Evolutionary conservation across 805 yeast species (phyloP).

Genomic region (Cyberlindnera mississippiensis): DNA sequence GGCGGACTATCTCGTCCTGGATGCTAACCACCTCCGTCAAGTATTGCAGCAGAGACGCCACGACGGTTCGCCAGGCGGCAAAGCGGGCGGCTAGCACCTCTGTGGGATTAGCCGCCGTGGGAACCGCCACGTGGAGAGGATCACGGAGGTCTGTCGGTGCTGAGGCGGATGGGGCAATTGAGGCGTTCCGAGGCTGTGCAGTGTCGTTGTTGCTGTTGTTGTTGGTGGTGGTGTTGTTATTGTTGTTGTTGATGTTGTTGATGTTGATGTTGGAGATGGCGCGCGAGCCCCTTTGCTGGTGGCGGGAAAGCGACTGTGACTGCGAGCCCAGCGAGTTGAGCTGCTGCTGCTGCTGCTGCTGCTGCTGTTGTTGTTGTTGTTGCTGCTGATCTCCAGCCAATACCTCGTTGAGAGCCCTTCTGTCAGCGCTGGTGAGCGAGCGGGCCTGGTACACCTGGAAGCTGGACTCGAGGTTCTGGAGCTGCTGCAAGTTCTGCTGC

Average conservation of each 20-base stretch:
- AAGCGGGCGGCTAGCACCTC: constrained; percentile 82
- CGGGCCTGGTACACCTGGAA: constrained; percentile 35
- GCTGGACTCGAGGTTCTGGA: constrained; percentile 41
- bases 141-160: constrained; percentile 39
- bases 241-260: constrained; percentile 4
- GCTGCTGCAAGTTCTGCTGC: constrained; percentile 42
- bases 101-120: constrained; percentile 71
- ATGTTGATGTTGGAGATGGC: constrained; percentile 2
- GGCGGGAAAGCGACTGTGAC: constrained; percentile 3
- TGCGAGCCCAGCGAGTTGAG: constrained; percentile 8
- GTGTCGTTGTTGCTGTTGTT: no score
- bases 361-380: constrained; percentile 11
- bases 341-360: constrained; percentile 15
- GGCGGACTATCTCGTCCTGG: constrained; percentile 85
- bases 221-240: not conserved
- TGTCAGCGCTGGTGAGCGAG: constrained; percentile 38
- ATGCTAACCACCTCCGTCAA: constrained; percentile 76
- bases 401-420: constrained; percentile 19
- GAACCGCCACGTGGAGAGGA: constrained; percentile 47
- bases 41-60: constrained; percentile 70
- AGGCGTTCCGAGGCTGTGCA: no score
- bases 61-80: constrained; percentile 79
- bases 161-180: no score
- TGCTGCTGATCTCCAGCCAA: constrained; percentile 11
- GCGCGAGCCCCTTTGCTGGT: constrained; percentile 6